Conservation (phyloP, 225 moss, liverwort and hornwort genomes). For the Asterella californica region DNA sequence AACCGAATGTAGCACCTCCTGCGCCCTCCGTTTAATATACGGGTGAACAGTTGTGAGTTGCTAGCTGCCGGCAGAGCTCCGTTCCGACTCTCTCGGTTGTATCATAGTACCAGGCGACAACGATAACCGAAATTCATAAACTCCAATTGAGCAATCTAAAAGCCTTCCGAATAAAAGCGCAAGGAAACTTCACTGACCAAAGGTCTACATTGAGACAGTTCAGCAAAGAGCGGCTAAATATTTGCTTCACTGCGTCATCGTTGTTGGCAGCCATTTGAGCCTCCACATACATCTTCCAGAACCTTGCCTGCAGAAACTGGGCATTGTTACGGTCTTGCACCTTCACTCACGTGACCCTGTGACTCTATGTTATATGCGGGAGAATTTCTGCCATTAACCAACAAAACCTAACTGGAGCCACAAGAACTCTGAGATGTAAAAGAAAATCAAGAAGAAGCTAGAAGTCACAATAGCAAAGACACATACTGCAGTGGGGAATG, state of each 20-base stretch:
- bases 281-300: conserved; percentile 86
- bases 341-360: too few species aligned
- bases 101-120: background rate
- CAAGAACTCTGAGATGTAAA: background rate
- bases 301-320: conserved; percentile 55
- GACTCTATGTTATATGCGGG: too few species aligned
- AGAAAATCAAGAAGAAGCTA: background rate
- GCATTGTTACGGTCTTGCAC: background rate
- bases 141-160: background rate
- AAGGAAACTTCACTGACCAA: conserved; percentile 47
- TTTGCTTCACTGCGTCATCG: conserved; percentile 84
- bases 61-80: background rate
- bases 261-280: conserved; percentile 83
- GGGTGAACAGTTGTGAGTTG: conserved; percentile 1
- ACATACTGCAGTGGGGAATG: conserved; percentile 82
- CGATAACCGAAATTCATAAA: background rate
- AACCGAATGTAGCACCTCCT: conserved; percentile 90
- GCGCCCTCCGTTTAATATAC: conserved; percentile 29
- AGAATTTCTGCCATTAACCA: too few species aligned
- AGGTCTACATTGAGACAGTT: conserved; percentile 91
- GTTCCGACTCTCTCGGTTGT: background rate
- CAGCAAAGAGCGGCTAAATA: conserved; percentile 87
- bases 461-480: background rate
- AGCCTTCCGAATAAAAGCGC: background rate
- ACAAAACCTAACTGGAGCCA: background rate